phyloP scores from a whole-genome alignment of 1,139 yeast genomes.

The Eremothecium cymbalariae region DNA sequence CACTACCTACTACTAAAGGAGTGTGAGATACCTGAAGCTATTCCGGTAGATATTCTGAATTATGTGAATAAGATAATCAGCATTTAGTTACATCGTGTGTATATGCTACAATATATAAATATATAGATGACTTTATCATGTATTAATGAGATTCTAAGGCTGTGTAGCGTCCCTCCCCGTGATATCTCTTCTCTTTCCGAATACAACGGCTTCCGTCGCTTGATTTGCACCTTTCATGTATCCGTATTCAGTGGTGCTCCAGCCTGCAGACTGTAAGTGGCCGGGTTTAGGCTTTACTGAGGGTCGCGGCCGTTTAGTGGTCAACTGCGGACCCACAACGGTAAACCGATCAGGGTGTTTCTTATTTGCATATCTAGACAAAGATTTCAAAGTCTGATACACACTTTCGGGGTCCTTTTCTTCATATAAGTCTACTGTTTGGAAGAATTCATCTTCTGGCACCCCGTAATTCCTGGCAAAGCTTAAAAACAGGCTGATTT shows the following conservation, averaged over 20 bases:
- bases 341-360: slow-evolving; percentile 38
- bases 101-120: too few relatives aligned
- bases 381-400: slow-evolving; percentile 60
- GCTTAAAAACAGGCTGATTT: slow-evolving; percentile 61
- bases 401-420: slow-evolving; percentile 71
- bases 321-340: slow-evolving; percentile 44
- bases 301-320: slow-evolving; percentile 35
- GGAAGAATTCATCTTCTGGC: slow-evolving; percentile 77
- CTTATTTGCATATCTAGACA: slow-evolving; percentile 54
- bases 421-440: slow-evolving; percentile 73
- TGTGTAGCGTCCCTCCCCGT: too few relatives aligned
- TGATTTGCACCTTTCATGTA: slow-evolving; percentile 50
- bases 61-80: slow-evolving; percentile 25
- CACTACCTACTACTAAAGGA: slow-evolving; percentile 30
- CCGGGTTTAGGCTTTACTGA: slow-evolving; percentile 28
- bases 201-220: slow-evolving; percentile 42
- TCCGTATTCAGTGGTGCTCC: slow-evolving; percentile 56
- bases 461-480: slow-evolving; percentile 58
- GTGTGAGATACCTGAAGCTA: slow-evolving; percentile 26
- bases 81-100: not conserved
- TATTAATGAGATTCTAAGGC: too few relatives aligned
- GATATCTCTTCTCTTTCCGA: slow-evolving; percentile 44
- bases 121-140: too few relatives aligned
- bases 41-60: slow-evolving; percentile 29
- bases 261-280: slow-evolving; percentile 35